These are phyloP conservation scores for Yamadazyma conglobata DNA, from an alignment of 1,139 yeast species.

Conservation along the genomic window DNA sequence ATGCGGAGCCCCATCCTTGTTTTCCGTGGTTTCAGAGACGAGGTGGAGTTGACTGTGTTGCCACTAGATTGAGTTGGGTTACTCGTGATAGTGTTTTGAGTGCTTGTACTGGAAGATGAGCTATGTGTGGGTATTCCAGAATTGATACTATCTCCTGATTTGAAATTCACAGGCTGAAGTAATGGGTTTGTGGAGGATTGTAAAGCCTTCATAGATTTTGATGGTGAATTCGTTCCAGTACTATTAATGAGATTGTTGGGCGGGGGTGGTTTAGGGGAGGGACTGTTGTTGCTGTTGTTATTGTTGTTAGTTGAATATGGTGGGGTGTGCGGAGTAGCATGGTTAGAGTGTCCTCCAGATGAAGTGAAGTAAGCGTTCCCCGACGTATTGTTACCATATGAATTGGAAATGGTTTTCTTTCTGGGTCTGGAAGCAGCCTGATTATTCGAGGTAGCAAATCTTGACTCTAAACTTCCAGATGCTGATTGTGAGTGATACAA, in stretches of 20 bases:
- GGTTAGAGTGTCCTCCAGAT: conserved; percentile 5
- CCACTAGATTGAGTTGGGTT: background rate
- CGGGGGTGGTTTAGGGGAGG: conserved; percentile 40
- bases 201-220: conserved; percentile 55
- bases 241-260: conserved; percentile 19
- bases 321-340: conserved; percentile 34
- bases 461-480: conserved; percentile 39
- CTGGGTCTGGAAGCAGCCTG: conserved; percentile 24
- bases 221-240: conserved; percentile 35
- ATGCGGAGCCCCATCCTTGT: conserved; percentile 39
- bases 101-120: background rate
- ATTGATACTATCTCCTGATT: conserved; percentile 16
- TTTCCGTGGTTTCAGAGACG: conserved; percentile 18
- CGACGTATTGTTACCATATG: conserved; percentile 20
- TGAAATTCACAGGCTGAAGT: conserved; percentile 59
- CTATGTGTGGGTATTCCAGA: too few relatives aligned
- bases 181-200: conserved; percentile 45
- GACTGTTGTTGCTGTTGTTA: conserved; percentile 29
- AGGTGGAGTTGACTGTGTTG: background rate
- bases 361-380: conserved; percentile 6
- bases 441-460: conserved; percentile 23
- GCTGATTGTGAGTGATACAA: conserved; percentile 50
- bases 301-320: conserved; percentile 25
- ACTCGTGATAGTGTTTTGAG: conserved; percentile 1
- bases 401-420: conserved; percentile 40